Evolutionary conservation across 2,329 filamentous ascomycete genomes (phyloP).

Genomic region (Thyridium curvatum): DNA sequence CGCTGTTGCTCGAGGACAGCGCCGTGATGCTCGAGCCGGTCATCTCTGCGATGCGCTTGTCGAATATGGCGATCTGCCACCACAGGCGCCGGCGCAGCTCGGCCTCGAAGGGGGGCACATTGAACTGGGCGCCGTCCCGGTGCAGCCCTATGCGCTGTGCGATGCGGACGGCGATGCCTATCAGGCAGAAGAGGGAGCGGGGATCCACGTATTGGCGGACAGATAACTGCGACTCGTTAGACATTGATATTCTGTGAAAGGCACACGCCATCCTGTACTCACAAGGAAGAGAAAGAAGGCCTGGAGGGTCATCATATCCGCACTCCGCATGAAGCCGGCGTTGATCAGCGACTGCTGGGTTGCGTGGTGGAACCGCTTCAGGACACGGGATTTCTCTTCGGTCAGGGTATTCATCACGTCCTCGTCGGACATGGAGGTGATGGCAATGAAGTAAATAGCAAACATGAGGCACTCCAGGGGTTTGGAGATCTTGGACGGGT

Average conservation of each 20-base stretch:
- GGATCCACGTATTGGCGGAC: conserved; percentile 55
- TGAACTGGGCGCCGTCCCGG: conserved; percentile 48
- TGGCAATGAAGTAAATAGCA: conserved; percentile 52
- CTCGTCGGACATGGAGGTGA: conserved; percentile 50
- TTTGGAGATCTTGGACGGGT: conserved; percentile 45
- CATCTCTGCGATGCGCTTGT: conserved; percentile 63
- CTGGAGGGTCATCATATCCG: conserved; percentile 60
- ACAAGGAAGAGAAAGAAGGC: conserved; percentile 63
- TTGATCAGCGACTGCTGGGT: conserved; percentile 61
- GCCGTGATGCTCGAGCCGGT: conserved; percentile 52
- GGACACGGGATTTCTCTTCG: conserved; percentile 42
- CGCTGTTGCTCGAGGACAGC: conserved; percentile 41
- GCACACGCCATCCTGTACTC: conserved; percentile 18
- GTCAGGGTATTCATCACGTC: conserved; percentile 46
- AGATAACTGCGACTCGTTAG: conserved; percentile 35
- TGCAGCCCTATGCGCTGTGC: conserved; percentile 66
- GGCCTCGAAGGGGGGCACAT: conserved; percentile 51
- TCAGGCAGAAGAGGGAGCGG: conserved; percentile 51
- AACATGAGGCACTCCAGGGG: conserved; percentile 64
- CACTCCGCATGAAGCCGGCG: conserved; percentile 59
- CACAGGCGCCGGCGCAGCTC: conserved; percentile 67
- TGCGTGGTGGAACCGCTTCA: conserved; percentile 48
- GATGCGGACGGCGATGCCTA: conserved; percentile 61
- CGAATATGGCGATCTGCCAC: conserved; percentile 67
- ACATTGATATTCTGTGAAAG: conserved; percentile 2